Evolutionary conservation across 2,329 filamentous ascomycete species (phyloP).

Genomic region (Phyllosticta citribraziliensis): DNA sequence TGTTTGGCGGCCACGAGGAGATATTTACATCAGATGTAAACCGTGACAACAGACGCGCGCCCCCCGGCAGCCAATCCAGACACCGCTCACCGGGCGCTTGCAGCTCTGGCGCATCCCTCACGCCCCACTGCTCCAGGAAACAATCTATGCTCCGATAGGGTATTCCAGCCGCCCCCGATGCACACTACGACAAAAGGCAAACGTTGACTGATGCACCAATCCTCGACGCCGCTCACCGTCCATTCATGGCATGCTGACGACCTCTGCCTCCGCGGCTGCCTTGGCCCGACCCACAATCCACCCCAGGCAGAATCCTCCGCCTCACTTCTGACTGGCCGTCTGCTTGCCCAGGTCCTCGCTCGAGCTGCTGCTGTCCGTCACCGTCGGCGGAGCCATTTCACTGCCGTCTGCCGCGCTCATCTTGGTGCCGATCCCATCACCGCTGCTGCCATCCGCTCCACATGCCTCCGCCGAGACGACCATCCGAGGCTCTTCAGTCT

Average conservation of each 20-base stretch:
- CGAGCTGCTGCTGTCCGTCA: background rate
- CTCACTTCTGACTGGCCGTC: background rate
- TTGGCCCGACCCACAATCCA: background rate
- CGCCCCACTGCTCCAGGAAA: background rate
- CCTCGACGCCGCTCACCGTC: no score
- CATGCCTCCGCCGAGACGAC: background rate
- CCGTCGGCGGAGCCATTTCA: background rate
- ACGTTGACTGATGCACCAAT: no score
- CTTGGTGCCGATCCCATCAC: background rate
- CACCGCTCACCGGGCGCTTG: background rate
- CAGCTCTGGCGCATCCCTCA: background rate
- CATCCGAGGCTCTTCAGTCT: conserved; percentile 24
- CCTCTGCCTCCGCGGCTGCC: no score
- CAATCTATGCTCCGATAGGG: background rate
- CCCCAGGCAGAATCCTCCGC: background rate
- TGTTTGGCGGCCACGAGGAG: background rate
- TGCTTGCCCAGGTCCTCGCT: background rate
- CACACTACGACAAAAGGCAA: background rate
- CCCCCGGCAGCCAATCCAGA: background rate
- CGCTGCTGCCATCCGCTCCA: background rate
- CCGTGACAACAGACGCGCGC: background rate
- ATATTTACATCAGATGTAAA: background rate
- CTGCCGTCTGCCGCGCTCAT: background rate
- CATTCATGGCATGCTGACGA: no score
- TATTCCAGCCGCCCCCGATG: background rate